Evolutionary conservation across 306 rosid genomes (phyloP), one percentile per base, ranked within the genome.

Genomic region (Argentina anserina): DNA sequence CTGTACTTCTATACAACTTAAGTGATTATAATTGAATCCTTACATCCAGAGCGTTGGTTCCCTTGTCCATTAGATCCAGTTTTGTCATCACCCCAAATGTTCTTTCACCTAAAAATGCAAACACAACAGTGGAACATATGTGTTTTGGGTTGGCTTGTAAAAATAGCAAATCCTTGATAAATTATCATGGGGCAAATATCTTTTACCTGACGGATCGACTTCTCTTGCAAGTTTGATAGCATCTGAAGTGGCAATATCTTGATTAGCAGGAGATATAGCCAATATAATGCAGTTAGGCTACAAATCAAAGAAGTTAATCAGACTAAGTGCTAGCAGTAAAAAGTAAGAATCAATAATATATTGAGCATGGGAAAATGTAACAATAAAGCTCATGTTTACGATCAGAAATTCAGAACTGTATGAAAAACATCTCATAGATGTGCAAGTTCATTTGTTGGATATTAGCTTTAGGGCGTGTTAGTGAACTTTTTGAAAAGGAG

Each of bases 241-340:
- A 78, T 92, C 96, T 42, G 98, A 92, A 39, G 98, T 92, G 26
- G 98, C 98, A 84, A 92, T 90, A 92, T 92, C 98, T 90, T 92
- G 98, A 78, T 92, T 92, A 74, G 98, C 98, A 53, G 97, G 98
- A 76, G 96, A 88, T 65, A 92, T 92, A 37, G 98, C 98, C 80
- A 92, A 81, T 75, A 92, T 92, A 79, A 92, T 92, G 86, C 87
- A 73, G 79, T 86, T 92, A n/a, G 98, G 98, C 98, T 92, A 76
- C 87, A 88, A 78, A 82, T 70, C 71, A 85, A 63, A 82, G 65
- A 74, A 79, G 62, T 69, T 45, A 45, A 80, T 89, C 67, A 81
- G 74, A 76, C 52, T 14, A 59, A 74, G 65, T 65, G 65, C 28
- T 23, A 56, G n/a, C 23, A 39, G 74, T 33, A 52, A 60, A 69